These are phyloP conservation scores for Trichoderma polysporum DNA, from an alignment of 2,329 filamentous ascomycete species.

Conservation along the genomic window DNA sequence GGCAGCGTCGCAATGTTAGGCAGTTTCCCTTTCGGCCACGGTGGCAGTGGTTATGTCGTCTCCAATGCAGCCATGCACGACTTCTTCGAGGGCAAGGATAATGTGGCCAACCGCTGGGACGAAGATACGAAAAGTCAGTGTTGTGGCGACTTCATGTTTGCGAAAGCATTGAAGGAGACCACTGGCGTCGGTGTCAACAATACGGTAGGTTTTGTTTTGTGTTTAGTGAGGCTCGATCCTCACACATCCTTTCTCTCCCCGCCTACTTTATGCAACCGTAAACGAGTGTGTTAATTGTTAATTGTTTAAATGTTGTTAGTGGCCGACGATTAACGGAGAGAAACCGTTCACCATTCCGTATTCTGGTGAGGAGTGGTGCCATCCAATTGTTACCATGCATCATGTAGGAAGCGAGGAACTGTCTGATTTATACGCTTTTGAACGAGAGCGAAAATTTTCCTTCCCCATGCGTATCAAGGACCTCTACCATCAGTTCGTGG, in stretches of 20 bases:
- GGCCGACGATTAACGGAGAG: slow-evolving; percentile 56
- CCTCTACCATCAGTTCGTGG: slow-evolving; percentile 48
- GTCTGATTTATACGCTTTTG: slow-evolving; percentile 51
- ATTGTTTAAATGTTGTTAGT: slow-evolving; percentile 31
- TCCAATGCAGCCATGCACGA: slow-evolving; percentile 52
- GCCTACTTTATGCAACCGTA: neutral
- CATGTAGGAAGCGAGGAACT: slow-evolving; percentile 53
- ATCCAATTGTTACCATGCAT: slow-evolving; percentile 57
- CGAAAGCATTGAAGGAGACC: slow-evolving; percentile 45
- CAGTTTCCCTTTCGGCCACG: slow-evolving; percentile 51
- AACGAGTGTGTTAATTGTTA: too few species aligned
- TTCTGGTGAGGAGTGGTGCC: slow-evolving; percentile 51
- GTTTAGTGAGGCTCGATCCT: neutral
- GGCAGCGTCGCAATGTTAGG: slow-evolving; percentile 48
- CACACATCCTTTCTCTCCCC: neutral
- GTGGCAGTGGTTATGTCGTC: slow-evolving; percentile 55
- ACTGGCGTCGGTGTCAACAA: slow-evolving; percentile 43
- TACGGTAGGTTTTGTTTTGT: slow-evolving; percentile 36
- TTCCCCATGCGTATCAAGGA: slow-evolving; percentile 45
- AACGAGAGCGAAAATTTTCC: slow-evolving; percentile 40
- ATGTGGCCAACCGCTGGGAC: slow-evolving; percentile 50
- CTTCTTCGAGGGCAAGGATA: slow-evolving; percentile 42
- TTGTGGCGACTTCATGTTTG: slow-evolving; percentile 54
- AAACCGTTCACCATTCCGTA: slow-evolving; percentile 53
- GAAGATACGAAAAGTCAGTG: slow-evolving; percentile 41